These are phyloP conservation scores for Rhodotorula sp. DNA, from an alignment of 1,284 basidiomycete species.

Conservation along the genomic window DNA sequence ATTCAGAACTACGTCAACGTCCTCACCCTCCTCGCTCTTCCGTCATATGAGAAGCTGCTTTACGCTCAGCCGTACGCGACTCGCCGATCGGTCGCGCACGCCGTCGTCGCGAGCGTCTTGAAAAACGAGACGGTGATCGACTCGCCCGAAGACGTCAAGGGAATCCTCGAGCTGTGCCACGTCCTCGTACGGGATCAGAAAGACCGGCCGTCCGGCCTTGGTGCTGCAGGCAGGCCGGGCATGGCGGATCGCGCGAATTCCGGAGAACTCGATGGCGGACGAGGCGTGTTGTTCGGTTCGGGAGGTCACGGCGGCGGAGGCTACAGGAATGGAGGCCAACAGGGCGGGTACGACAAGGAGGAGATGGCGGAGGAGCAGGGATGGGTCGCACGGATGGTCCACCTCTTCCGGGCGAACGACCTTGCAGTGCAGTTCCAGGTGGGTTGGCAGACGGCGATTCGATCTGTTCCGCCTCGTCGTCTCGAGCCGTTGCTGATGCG, in stretches of 20 bases:
- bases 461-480: not conserved
- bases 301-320: not conserved
- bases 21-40: slow-evolving; percentile 86
- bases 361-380: slow-evolving; percentile 95
- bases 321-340: slow-evolving; percentile 33
- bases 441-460: slow-evolving; percentile 41
- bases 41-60: slow-evolving; percentile 78
- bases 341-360: slow-evolving; percentile 66
- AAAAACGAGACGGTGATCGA: slow-evolving; percentile 94
- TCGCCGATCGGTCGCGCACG: slow-evolving; percentile 82
- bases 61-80: slow-evolving; percentile 81
- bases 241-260: slow-evolving; percentile 42
- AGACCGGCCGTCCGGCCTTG: slow-evolving; percentile 54
- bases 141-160: slow-evolving; percentile 82
- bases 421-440: slow-evolving; percentile 84
- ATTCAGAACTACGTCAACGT: slow-evolving; percentile 93
- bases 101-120: slow-evolving; percentile 83
- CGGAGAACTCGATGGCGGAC: not conserved
- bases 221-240: slow-evolving; percentile 19
- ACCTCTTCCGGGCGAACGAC: slow-evolving; percentile 81
- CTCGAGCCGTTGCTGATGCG: not conserved
- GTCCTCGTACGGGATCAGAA: slow-evolving; percentile 86
- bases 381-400: slow-evolving; percentile 94
- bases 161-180: slow-evolving; percentile 83
- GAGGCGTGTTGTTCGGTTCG: not conserved